Percentiles rank a stretch among this genome's conserved stretches.
Conservation (phyloP, 352 stramenopile genomes). For the Aphanomyces stellatus region DNA sequence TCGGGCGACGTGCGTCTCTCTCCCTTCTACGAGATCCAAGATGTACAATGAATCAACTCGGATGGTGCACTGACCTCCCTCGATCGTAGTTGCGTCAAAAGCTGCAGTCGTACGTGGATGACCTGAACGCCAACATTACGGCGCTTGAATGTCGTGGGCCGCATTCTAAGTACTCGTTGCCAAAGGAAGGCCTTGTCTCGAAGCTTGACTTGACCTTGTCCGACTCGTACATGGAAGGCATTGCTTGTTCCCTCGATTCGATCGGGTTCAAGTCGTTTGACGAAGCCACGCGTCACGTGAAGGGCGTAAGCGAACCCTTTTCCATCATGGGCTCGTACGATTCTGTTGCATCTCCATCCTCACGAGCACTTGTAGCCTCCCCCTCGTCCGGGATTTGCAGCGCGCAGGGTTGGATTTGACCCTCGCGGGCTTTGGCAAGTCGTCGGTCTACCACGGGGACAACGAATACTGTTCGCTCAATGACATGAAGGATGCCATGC, state of each 20-base stretch:
- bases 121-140: constrained; percentile 77
- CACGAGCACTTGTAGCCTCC: constrained; percentile 38
- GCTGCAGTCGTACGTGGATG: neutral
- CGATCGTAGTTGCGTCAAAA: neutral
- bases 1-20: constrained; percentile 42
- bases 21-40: constrained; percentile 41
- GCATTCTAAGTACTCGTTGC: constrained; percentile 88
- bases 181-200: constrained; percentile 61
- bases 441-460: constrained; percentile 85
- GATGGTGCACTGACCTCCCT: too few species aligned
- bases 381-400: constrained; percentile 68
- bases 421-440: constrained; percentile 71
- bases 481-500: constrained; percentile 79
- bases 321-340: constrained; percentile 83
- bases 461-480: constrained; percentile 87
- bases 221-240: constrained; percentile 76
- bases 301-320: constrained; percentile 81
- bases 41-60: constrained; percentile 18
- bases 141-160: constrained; percentile 76
- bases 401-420: constrained; percentile 64
- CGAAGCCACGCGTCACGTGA: constrained; percentile 63
- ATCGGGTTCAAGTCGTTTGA: constrained; percentile 80
- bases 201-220: constrained; percentile 86
- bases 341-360: constrained; percentile 24
- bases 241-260: constrained; percentile 87